These are phyloP conservation scores for Hypoxylon sp. DNA, from an alignment of 2,329 filamentous ascomycete genomes.

Conservation along the genomic window DNA sequence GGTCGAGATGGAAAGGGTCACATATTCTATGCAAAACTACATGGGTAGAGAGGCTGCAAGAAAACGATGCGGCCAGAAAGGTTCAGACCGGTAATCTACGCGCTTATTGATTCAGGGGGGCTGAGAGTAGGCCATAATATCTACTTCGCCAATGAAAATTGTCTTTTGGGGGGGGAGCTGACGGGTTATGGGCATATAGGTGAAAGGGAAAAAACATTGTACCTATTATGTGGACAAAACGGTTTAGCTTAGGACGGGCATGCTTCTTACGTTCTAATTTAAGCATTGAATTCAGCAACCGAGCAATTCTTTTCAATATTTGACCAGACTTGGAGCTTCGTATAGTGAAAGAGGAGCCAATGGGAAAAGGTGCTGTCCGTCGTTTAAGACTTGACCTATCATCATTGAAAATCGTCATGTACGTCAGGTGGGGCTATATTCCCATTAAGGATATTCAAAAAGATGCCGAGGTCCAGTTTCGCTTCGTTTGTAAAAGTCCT, in stretches of 20 bases:
- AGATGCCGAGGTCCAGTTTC: neutral
- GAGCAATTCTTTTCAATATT: neutral
- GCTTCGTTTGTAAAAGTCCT: neutral
- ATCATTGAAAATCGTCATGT: neutral
- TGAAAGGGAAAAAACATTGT: no score
- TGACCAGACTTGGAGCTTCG: neutral
- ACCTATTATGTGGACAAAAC: no score
- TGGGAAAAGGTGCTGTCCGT: neutral
- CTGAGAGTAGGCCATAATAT: neutral
- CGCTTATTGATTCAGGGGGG: neutral
- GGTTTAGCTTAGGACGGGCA: neutral
- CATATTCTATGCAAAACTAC: neutral
- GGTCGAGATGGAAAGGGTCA: slow-evolving; percentile 1
- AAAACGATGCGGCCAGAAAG: slow-evolving; percentile 1
- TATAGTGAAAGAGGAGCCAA: neutral
- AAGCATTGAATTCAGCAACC: neutral
- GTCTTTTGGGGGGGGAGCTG: neutral
- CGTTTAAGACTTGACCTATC: neutral
- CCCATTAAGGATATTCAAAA: neutral
- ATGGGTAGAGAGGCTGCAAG: neutral
- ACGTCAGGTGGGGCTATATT: neutral
- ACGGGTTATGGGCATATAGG: neutral
- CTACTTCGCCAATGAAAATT: neutral
- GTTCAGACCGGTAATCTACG: neutral
- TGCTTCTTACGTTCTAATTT: neutral